Evolutionary conservation across 2,329 filamentous ascomycete species (phyloP).

Genomic region (Fusarium scirpi): DNA sequence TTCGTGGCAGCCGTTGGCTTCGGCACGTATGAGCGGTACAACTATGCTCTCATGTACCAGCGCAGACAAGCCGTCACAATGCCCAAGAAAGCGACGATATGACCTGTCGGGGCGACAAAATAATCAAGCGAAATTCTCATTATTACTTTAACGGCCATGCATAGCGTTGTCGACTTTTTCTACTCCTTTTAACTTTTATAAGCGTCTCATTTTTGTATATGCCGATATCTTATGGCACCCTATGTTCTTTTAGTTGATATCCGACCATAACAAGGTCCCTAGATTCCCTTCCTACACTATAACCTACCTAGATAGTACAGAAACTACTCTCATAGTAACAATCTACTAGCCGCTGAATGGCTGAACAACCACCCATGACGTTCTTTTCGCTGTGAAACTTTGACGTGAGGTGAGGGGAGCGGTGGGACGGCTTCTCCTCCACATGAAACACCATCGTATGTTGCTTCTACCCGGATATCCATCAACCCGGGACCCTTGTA

Average conservation of each 20-base stretch:
- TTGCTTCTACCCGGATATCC: constrained; percentile 23
- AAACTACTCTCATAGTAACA: constrained; percentile 33
- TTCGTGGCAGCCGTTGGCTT: constrained; percentile 69
- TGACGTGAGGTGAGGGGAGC: background rate
- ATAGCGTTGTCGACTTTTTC: constrained; percentile 36
- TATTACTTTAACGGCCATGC: constrained; percentile 34
- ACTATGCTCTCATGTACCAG: constrained; percentile 73
- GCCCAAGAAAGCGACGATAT: constrained; percentile 34
- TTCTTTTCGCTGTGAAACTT: constrained; percentile 5
- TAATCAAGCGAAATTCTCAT: constrained; percentile 29
- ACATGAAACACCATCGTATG: constrained; percentile 41
- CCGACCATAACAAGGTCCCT: constrained; percentile 34
- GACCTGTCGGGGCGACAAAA: constrained; percentile 2
- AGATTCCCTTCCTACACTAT: constrained; percentile 37
- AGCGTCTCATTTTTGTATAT: constrained; percentile 39
- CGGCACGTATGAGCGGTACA: constrained; percentile 75
- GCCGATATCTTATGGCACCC: constrained; percentile 37
- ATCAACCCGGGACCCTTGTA: constrained; percentile 25
- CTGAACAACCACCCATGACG: constrained; percentile 12
- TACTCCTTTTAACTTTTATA: constrained; percentile 23
- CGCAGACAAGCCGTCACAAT: constrained; percentile 48
- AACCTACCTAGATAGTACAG: constrained; percentile 3
- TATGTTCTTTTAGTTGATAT: constrained; percentile 43
- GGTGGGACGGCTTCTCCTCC: constrained; percentile 26
- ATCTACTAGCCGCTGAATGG: constrained; percentile 23